Base-by-base conservation (phyloP, 768 basidiomycete genomes). In the Termitomyces sp. region DNA sequence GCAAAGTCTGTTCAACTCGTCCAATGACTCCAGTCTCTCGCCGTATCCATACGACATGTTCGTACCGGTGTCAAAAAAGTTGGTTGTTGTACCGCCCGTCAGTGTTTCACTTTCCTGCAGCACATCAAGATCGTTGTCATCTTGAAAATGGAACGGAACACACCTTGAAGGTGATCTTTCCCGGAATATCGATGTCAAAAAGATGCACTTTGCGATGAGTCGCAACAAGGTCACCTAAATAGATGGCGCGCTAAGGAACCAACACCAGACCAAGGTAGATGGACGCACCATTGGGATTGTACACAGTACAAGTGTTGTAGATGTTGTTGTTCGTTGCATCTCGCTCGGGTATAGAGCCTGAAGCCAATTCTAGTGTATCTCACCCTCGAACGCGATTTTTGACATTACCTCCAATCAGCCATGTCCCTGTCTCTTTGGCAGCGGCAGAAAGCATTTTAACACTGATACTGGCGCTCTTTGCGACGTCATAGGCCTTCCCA, bases 101-200 rank as follows among this genome's bases (percentile, higher is more conserved):
- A 96, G 72, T 1, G 86, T 89, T 67, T 94, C 90, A 66, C 91
- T 94, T 73, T 96, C 93, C 91, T 94, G 64, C 16, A 40, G 22
- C 12, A 13, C 33, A 49, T 41, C 16, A 49, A 33, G n/a, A 27
- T 39, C 60, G 59, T 50, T 52, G 18, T 36, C 31, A 48, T 23
- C 27, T 27, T 29, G 25, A 42, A 38, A 11, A 40, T 27, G 45
- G 40, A 27, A 40, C 33, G 18, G 22, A 36, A 39, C 60, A 40
- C 53, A 86, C 93, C 77, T 91, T 91, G 79, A 94, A 94, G 18
- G 70, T 91, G 67, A 96, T 94, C 66, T 91, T 87, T 15, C 92
- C 93, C 0, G 90, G 89, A 49, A 99, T 96, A 65, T 98, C 94
- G 57, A 98, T 98, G 67, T 99, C 96, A 70, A 98, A 99, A 5